Conservation (phyloP, 768 basidiomycete genomes). For the Glaciozyma martinii region DNA sequence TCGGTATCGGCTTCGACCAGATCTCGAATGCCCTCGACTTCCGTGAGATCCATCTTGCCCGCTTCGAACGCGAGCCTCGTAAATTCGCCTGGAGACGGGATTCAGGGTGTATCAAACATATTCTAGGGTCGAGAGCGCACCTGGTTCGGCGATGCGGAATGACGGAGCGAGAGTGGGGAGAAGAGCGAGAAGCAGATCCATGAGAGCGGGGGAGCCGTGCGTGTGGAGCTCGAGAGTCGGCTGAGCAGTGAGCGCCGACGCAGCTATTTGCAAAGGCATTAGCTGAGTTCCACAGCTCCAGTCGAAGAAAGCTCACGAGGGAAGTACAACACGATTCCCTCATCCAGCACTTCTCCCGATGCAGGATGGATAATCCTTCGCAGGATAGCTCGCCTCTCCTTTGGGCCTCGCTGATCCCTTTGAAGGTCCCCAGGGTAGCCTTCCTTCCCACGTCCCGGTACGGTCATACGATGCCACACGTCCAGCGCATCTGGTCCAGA, state of each 20-base stretch:
- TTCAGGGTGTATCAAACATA: neutral
- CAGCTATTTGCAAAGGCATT: too few relatives aligned
- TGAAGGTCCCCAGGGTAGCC: neutral
- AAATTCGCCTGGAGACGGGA: slow-evolving; percentile 53
- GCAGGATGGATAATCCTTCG: slow-evolving; percentile 60
- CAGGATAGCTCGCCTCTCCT: slow-evolving; percentile 61
- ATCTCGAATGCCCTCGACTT: slow-evolving; percentile 80
- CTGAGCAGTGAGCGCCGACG: slow-evolving; percentile 73
- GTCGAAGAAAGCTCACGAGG: slow-evolving; percentile 46
- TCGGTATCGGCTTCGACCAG: slow-evolving; percentile 84
- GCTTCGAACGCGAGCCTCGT: slow-evolving; percentile 71
- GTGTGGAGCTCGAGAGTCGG: slow-evolving; percentile 75
- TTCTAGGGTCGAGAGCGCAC: neutral
- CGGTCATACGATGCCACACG: slow-evolving; percentile 47
- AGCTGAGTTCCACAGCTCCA: too few relatives aligned
- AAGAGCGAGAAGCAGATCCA: slow-evolving; percentile 59
- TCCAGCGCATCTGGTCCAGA: slow-evolving; percentile 63
- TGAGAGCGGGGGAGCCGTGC: slow-evolving; percentile 74
- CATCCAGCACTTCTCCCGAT: slow-evolving; percentile 58
- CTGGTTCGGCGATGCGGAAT: slow-evolving; percentile 69
- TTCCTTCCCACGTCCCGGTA: slow-evolving; percentile 13
- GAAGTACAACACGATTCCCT: slow-evolving; percentile 74
- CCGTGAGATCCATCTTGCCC: slow-evolving; percentile 74
- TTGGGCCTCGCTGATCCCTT: slow-evolving; percentile 39
- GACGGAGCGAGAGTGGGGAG: slow-evolving; percentile 48